A percentile compares a stretch with the other conserved stretches of the same genome.
phyloP scores from a whole-genome alignment of 768 basidiomycete species.

The Xerocomellus chrysenteron region DNA sequence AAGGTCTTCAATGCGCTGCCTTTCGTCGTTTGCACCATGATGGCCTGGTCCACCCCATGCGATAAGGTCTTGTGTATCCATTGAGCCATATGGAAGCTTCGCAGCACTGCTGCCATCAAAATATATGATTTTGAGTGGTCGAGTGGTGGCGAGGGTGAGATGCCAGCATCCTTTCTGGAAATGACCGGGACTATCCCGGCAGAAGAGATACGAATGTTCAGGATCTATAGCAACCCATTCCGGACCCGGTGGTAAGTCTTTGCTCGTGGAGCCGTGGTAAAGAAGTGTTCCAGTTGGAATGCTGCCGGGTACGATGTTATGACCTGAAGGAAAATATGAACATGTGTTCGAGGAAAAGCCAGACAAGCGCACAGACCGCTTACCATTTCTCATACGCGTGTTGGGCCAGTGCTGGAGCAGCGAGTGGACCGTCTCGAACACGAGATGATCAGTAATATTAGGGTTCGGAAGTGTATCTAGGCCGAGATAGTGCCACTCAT shows the following conservation, averaged over 20 bases:
- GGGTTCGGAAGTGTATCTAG: conserved; percentile 22
- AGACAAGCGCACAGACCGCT: conserved; percentile 3
- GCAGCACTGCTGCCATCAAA: conserved; percentile 53
- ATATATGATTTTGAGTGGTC: conserved; percentile 45
- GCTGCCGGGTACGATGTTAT: conserved; percentile 30
- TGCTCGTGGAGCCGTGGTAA: conserved; percentile 30
- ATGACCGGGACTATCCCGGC: conserved; percentile 5
- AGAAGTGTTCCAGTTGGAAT: conserved; percentile 37
- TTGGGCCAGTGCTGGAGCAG: conserved; percentile 46
- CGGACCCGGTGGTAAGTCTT: conserved; percentile 27
- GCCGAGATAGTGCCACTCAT: neutral
- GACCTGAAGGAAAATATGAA: conserved; percentile 7
- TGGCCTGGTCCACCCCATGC: conserved; percentile 36
- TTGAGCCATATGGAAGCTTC: conserved; percentile 39
- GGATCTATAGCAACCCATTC: conserved; percentile 38
- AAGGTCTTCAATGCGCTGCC: conserved; percentile 35
- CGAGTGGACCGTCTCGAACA: conserved; percentile 28
- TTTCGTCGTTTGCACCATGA: conserved; percentile 27
- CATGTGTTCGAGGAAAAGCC: conserved; percentile 15
- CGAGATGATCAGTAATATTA: conserved; percentile 27
- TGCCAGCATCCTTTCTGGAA: conserved; percentile 13
- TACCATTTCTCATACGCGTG: conserved; percentile 47
- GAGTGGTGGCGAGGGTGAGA: conserved; percentile 17
- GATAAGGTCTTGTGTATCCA: conserved; percentile 51
- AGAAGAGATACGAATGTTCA: conserved; percentile 41